Evolutionary conservation across 768 basidiomycete species (phyloP), one percentile per base, ranked within the genome.

Genomic region (Naganishia kalamii): DNA sequence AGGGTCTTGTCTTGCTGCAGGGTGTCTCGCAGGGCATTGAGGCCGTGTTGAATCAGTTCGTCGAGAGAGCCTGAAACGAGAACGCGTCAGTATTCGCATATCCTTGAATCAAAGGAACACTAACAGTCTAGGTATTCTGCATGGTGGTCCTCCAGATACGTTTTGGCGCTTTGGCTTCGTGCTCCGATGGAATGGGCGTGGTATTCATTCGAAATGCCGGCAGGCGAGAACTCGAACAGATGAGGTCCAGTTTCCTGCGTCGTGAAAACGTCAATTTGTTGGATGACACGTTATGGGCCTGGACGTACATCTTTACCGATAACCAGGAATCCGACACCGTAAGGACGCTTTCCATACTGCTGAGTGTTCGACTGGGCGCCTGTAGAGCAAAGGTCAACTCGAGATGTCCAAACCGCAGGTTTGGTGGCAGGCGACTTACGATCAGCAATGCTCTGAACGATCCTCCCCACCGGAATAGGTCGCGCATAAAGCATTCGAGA

Each of bases 161-260:
- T 99, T 80, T 97, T 98, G 54, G 96, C 94, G 71, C 91, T 94
- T 80, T 99, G 96, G 79, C 89, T 92, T 57, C 96, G 86, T 15
- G 94, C 94, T 59, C 96, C 96, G 78, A 99, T 99, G 43, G 92
- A 94, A 85, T 97, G 93, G 51, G 96, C 96, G 76, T 86, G 91
- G 80, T 97, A 99, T 78, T 98, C 94, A 76, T 94, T 97, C 23
- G 91, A 90, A 75, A 90, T 93, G 21, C 96, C 96, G 0, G 93
- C 89, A 0, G 96, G 96, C 0, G 93, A 93, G 81, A 99, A 98
- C 79, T 98, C 96, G 79, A 90, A 97, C 41, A 99, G 85, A 79
- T 98, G 96, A 4, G 96, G 93, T 3, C 96, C 96, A n/a, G 88
- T 86, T 74, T 93, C 88, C 80, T 81, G 62, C 2, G 11, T 32